A percentile compares a stretch with the other conserved stretches of the same genome.
These are phyloP conservation scores for Penicillium steckii DNA, from an alignment of 495 filamentous ascomycete genomes.

Conservation along the genomic window DNA sequence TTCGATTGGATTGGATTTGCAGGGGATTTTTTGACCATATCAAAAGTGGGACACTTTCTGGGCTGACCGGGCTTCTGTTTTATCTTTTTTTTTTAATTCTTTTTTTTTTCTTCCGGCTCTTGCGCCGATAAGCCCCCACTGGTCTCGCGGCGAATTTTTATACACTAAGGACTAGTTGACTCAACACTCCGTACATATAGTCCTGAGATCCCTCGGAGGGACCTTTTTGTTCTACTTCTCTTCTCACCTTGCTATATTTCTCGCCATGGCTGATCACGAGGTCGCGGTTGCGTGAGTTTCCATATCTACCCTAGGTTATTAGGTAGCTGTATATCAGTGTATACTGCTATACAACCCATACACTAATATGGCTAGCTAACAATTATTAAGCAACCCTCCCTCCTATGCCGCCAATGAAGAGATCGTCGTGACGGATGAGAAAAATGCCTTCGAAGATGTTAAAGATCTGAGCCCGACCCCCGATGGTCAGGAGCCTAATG, in stretches of 20 bases:
- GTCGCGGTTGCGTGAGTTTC: conserved; percentile 36
- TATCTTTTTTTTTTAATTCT: conserved; percentile 5
- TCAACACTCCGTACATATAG: conserved; percentile 32
- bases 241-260: conserved; percentile 2
- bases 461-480: conserved; percentile 37
- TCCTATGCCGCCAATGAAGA: conserved; percentile 15
- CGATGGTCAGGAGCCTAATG: conserved; percentile 54
- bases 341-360: no score
- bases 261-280: conserved; percentile 28
- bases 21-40: background rate
- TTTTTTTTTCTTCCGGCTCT: conserved; percentile 19
- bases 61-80: no score
- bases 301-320: background rate
- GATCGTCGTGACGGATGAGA: conserved; percentile 25
- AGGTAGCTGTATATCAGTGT: no score
- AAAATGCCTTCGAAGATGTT: conserved; percentile 25
- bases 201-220: background rate
- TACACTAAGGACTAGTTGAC: no score
- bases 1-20: no score
- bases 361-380: no score
- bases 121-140: conserved; percentile 24
- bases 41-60: background rate
- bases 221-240: conserved; percentile 3
- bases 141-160: conserved; percentile 17
- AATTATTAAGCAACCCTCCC: background rate